Conservation (phyloP, 2,329 filamentous ascomycete species). For the Delphinella strobiligena region DNA sequence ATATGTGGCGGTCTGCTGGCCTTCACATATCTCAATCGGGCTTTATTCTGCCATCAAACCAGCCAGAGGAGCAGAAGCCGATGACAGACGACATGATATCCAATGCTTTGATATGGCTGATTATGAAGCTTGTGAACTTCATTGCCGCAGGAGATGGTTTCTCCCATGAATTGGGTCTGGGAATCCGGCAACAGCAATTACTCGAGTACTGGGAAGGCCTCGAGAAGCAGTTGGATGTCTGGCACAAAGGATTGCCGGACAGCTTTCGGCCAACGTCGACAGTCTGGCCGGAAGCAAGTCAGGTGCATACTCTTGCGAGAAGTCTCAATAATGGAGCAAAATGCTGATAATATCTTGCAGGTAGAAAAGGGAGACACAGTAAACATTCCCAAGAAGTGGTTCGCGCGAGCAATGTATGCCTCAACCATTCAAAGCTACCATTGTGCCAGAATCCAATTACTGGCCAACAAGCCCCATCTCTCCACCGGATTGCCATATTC, state of each 20-base stretch:
- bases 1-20: conserved; percentile 52
- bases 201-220: conserved; percentile 43
- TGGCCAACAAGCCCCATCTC: conserved; percentile 48
- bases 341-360: conserved; percentile 1
- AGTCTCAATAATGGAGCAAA: too few species aligned
- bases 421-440: conserved; percentile 56
- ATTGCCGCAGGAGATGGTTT: conserved; percentile 46
- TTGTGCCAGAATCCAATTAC: conserved; percentile 49
- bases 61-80: conserved; percentile 32
- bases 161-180: conserved; percentile 25
- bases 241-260: conserved; percentile 45
- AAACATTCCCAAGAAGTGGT: conserved; percentile 45
- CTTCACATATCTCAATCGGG: conserved; percentile 45
- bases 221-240: conserved; percentile 44
- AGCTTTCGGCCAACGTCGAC: conserved; percentile 46
- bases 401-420: conserved; percentile 50
- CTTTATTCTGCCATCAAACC: conserved; percentile 36
- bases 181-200: conserved; percentile 36
- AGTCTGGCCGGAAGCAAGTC: conserved; percentile 9
- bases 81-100: conserved; percentile 53
- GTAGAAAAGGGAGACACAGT: conserved; percentile 9
- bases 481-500: conserved; percentile 25
- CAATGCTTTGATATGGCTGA: conserved; percentile 54
- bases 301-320: too few species aligned
- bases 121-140: conserved; percentile 55